Percentiles rank a stretch among this genome's conserved stretches.
phyloP scores from a whole-genome alignment of 208 protist genomes.

The Vickermania ingenoplastis region DNA sequence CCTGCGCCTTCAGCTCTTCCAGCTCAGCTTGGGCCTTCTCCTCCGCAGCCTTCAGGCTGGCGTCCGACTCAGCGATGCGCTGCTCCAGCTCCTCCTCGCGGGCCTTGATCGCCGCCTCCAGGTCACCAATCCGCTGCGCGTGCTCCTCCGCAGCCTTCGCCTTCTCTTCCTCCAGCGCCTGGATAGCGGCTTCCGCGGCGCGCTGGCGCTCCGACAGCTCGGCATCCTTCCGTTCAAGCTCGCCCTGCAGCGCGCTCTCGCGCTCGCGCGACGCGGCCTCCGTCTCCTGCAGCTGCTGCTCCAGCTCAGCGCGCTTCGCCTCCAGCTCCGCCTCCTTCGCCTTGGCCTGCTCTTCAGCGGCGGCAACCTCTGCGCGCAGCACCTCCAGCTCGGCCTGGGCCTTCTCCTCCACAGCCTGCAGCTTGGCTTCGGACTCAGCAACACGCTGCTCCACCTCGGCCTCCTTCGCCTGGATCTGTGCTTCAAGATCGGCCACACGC shows the following conservation, averaged over 20 bases:
- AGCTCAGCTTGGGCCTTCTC: not conserved
- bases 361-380: not conserved
- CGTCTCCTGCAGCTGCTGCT: not conserved
- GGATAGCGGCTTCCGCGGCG: too few species aligned
- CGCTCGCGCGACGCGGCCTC: too few species aligned
- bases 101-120: too few species aligned
- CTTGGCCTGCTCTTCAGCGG: not conserved
- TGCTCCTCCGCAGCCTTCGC: too few species aligned
- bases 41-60: too few species aligned
- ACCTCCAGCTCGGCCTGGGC: not conserved
- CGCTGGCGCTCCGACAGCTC: too few species aligned
- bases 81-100: too few species aligned
- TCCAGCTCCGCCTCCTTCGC: not conserved
- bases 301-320: not conserved
- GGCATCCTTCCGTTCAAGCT: too few species aligned
- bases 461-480: not conserved
- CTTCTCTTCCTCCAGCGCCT: too few species aligned
- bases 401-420: not conserved
- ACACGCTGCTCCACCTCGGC: not conserved
- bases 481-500: not conserved
- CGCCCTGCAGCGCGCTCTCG: too few species aligned
- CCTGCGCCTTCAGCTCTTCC: constrained; percentile 1
- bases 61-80: too few species aligned
- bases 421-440: not conserved
- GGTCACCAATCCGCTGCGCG: too few species aligned